Evolutionary conservation across 805 yeast species (phyloP).

Genomic region (Teunomyces panamensis): DNA sequence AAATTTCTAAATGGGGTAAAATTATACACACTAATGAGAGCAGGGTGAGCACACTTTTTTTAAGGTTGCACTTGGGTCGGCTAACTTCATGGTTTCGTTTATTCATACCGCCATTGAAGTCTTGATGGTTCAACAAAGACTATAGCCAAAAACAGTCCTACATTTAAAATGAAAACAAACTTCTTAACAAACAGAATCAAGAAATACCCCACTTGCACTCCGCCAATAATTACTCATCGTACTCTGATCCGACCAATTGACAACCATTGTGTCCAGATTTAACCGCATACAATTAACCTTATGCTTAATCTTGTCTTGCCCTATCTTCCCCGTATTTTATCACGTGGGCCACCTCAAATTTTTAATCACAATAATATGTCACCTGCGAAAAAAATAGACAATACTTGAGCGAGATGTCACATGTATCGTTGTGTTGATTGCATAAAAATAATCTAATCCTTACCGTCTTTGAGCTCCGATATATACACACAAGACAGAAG

Average conservation of each 20-base stretch:
- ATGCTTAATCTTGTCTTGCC: background rate
- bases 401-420: background rate
- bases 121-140: background rate
- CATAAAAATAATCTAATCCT: background rate
- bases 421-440: background rate
- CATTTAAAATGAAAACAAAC: background rate
- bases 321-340: background rate
- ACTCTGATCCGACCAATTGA: background rate
- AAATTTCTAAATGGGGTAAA: background rate
- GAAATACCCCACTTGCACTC: background rate
- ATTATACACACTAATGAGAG: background rate
- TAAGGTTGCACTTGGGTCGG: background rate
- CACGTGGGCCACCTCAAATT: background rate
- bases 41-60: background rate
- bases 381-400: conserved; percentile 1
- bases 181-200: background rate
- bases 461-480: background rate
- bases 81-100: background rate
- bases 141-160: background rate
- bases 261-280: background rate
- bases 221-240: background rate
- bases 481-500: background rate
- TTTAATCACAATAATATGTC: conserved; percentile 2
- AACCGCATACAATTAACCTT: background rate
- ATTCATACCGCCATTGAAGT: background rate